A percentile compares a stretch with the other conserved stretches of the same genome.
phyloP scores from a whole-genome alignment of 2,329 filamentous ascomycete species.

The Cladobotryum protrusum region DNA sequence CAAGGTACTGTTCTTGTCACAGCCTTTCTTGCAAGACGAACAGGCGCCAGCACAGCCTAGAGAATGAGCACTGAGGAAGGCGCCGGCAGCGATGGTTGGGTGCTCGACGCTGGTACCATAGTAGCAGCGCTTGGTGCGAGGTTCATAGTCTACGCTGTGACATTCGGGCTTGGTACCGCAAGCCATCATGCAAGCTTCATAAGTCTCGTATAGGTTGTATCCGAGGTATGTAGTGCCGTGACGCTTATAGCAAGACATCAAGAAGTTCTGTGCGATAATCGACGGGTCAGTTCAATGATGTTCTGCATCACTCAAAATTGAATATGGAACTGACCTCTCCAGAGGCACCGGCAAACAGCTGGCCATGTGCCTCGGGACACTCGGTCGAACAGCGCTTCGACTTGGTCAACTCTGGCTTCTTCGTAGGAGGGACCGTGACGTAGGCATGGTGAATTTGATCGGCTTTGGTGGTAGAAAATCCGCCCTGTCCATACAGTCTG shows the following conservation, averaged over 20 bases:
- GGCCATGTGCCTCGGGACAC: conserved; percentile 13
- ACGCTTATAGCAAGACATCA: conserved; percentile 14
- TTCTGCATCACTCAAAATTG: too few species aligned
- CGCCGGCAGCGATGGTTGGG: conserved; percentile 12
- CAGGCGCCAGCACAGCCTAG: conserved; percentile 10
- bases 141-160: conserved; percentile 14
- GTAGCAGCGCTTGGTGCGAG: conserved; percentile 12
- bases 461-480: conserved; percentile 6
- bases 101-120: conserved; percentile 10
- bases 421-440: conserved; percentile 9
- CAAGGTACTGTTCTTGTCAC: conserved; percentile 3
- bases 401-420: conserved; percentile 5
- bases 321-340: conserved; percentile 10
- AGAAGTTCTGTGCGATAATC: conserved; percentile 8
- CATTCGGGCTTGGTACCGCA: conserved; percentile 13
- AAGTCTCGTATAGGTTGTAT: conserved; percentile 2
- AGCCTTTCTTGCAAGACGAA: conserved; percentile 10
- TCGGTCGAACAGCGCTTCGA: conserved; percentile 13
- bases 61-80: conserved; percentile 15
- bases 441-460: conserved; percentile 8
- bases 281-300: neutral
- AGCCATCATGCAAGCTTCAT: conserved; percentile 10
- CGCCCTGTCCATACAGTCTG: conserved; percentile 13
- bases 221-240: conserved; percentile 13
- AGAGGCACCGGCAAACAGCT: neutral